Evolutionary conservation across 768 basidiomycete genomes (phyloP).

Genomic region (Tricholoma terreum): DNA sequence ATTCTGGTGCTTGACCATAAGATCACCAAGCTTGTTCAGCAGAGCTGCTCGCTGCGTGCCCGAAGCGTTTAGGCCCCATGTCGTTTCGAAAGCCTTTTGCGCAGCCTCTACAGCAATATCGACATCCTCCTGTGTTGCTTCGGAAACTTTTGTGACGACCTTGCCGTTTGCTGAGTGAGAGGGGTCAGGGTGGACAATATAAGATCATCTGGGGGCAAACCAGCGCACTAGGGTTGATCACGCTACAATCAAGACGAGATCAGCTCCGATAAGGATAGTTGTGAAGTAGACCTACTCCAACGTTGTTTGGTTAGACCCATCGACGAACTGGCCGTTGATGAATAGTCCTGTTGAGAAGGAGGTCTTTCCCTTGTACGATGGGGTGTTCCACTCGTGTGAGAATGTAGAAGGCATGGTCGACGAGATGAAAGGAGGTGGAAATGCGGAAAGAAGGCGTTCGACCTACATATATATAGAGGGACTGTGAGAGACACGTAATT

Average conservation of each 20-base stretch:
- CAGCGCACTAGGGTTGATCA: slow-evolving; percentile 50
- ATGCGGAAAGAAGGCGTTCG: no score
- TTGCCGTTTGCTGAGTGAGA: slow-evolving; percentile 55
- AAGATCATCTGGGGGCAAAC: background rate
- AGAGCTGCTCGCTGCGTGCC: slow-evolving; percentile 37
- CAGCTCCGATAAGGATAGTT: slow-evolving; percentile 3
- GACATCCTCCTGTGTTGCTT: slow-evolving; percentile 67
- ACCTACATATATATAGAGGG: no score
- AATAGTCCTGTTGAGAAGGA: slow-evolving; percentile 59
- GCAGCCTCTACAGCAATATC: slow-evolving; percentile 71
- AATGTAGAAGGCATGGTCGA: slow-evolving; percentile 31
- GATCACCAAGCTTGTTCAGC: slow-evolving; percentile 46
- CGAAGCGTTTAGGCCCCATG: slow-evolving; percentile 51
- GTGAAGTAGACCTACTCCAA: slow-evolving; percentile 52
- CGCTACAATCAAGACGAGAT: slow-evolving; percentile 30
- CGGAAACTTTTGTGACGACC: slow-evolving; percentile 51
- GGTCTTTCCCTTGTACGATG: slow-evolving; percentile 54
- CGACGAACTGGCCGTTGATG: slow-evolving; percentile 68
- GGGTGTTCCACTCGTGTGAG: slow-evolving; percentile 50
- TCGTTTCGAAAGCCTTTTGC: slow-evolving; percentile 32
- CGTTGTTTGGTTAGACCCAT: slow-evolving; percentile 48
- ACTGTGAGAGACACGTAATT: no score
- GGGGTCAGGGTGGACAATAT: slow-evolving; percentile 5
- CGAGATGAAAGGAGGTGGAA: background rate
- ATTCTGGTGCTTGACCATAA: slow-evolving; percentile 47